Base-by-base conservation (phyloP, 129 eudicot species). In the Centella asiatica region DNA sequence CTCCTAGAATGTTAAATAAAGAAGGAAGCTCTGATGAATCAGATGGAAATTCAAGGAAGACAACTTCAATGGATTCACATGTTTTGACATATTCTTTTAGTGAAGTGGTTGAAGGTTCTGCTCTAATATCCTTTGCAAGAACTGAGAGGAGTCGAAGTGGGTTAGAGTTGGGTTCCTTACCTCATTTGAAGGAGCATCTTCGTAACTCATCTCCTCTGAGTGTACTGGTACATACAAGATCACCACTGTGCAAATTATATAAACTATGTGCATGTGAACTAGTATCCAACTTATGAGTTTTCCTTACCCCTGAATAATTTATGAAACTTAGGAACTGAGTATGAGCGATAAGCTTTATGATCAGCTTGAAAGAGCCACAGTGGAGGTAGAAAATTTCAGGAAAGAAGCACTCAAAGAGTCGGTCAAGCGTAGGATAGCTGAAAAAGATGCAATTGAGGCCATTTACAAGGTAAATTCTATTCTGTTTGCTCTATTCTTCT, bases 321-420 rank as follows among this genome's bases (percentile, higher is more conserved):
- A 44, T 57, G 51, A 74, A 68, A 18, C 55, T 31, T 65, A 82
- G 95, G 96, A 77, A 55, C 66, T 65, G 65, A 67, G 69, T 58
- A 19, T 67, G 74, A 56, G 77, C 18, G 79, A 84, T 55, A 81
- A 75, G 57, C 78, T 82, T 26, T 84, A 78, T 76, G 86, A 80
- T 58, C 82, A 83, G 78, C 86, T 87, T 58, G 76, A 66, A 69
- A 83, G 79, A 77, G 78, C 76, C 55, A 75, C 82, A 75, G 70
- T 66, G 31, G 99, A 92, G 70, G 92, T 86, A 54, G 92, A 82
- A 25, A 71, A 36, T 69, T 80, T 83, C 37, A 75, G 71, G 71
- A 67, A 69, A 54, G 94, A 84, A 46, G 92, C 95, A 45, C 78
- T 65, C 70, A 82, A 84, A 65, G 99, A 87, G 84, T 87, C 96